Percentiles rank a stretch among this genome's conserved stretches.
phyloP scores from a whole-genome alignment of 352 stramenopile genomes.

The Pythium grandisporangium region DNA sequence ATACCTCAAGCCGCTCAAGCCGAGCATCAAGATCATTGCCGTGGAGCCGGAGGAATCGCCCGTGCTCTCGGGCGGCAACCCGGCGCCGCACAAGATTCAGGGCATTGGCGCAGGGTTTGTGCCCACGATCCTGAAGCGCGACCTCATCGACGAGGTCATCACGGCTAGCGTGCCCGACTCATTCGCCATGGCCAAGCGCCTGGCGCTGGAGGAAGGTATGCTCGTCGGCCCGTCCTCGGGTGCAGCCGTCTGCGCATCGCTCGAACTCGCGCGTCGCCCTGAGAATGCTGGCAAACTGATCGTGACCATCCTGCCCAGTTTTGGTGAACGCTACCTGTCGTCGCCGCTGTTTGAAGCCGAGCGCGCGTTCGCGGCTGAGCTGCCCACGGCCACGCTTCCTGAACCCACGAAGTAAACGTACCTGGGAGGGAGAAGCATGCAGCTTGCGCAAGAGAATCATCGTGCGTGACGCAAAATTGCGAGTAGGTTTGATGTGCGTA shows the following conservation, averaged over 20 bases:
- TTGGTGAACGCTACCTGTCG: conserved; percentile 85
- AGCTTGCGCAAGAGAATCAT: too few species aligned
- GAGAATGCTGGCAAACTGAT: conserved; percentile 85
- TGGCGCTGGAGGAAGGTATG: conserved; percentile 80
- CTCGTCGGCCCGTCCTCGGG: conserved; percentile 82
- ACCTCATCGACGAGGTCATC: conserved; percentile 87
- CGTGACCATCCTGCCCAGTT: conserved; percentile 86
- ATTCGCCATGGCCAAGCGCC: conserved; percentile 82
- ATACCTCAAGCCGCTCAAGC: conserved; percentile 86
- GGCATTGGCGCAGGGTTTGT: conserved; percentile 81
- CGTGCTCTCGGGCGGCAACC: conserved; percentile 75
- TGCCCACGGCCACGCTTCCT: conserved; percentile 39
- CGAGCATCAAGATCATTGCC: conserved; percentile 68
- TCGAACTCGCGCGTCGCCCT: conserved; percentile 73
- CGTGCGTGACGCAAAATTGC: too few species aligned
- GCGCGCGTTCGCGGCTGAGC: conserved; percentile 55
- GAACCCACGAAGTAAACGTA: conserved; percentile 9
- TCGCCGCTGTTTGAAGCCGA: conserved; percentile 75
- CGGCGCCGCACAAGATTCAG: conserved; percentile 81
- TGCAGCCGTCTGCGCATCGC: conserved; percentile 72
- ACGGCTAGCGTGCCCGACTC: conserved; percentile 70
- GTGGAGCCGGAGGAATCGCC: conserved; percentile 81
- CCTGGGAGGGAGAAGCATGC: too few species aligned
- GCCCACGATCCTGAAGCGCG: conserved; percentile 64
- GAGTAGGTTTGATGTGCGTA: too few species aligned